Base-by-base conservation (phyloP, 768 basidiomycete genomes). In the Leccinum fibrillosum region DNA sequence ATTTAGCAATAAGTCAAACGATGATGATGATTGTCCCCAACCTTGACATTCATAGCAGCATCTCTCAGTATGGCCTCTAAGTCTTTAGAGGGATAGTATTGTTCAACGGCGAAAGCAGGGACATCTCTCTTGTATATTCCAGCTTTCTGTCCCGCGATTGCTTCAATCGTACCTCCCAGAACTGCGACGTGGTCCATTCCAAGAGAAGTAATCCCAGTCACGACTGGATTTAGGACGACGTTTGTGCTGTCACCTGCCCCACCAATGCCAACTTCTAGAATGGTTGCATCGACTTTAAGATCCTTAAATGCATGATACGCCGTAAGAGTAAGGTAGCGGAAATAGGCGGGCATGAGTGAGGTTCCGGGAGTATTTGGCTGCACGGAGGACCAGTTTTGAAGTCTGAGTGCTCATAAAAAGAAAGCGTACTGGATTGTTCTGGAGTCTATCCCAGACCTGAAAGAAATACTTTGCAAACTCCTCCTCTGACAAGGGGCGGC, bases 191-290 rank as follows among this genome's bases (percentile, higher is more conserved):
- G 97, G 67, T 99, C 97, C 62, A 98, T 83, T 1, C 97, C 97
- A 12, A 99, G 79, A 4, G 92, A 82, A 9, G 95, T 91, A 23
- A 98, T 79, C 6, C 94, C 97, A 6, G 95, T 90, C 25, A 89
- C 89, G n/a, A 94, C 69, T 0, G 97, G 97, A 56, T 82, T 82
- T 0, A 94, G 94, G 11, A 98, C 92, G 60, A 96, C 85, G 64
- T 99, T 99, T 26, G 97, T 99, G 65, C 93, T 93, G 69, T 99
- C 97, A 68, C 92, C 92, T 21, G 82, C 80, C 10, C 97, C 97
- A 21, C 97, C 97, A 19, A 99, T 88, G 9, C 97, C 97, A 37
- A 98, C 97, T 79, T 99, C 97, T 23, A 99, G 80, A 54, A 99
- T 83, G 1, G 95, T 93, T 3, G 92, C 94, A 62, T 95, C 86